Evolutionary conservation across 352 stramenopile genomes (phyloP).

Genomic region (Globisporangium apiculatum): DNA sequence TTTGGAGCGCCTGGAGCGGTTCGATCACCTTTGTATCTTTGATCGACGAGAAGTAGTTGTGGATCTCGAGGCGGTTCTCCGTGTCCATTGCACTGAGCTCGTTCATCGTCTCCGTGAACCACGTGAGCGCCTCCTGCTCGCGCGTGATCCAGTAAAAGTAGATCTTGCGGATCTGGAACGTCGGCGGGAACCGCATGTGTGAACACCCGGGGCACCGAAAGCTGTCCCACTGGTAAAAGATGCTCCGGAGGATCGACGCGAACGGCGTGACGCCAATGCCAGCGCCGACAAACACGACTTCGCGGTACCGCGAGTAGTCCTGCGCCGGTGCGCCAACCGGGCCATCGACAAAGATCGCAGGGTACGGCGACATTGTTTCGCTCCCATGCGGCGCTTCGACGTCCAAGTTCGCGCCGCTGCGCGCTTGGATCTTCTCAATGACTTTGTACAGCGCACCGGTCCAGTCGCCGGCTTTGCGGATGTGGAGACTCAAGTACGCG

Average conservation of each 20-base stretch:
- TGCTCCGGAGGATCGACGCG: slow-evolving; percentile 52
- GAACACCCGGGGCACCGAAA: slow-evolving; percentile 46
- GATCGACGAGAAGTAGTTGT: slow-evolving; percentile 79
- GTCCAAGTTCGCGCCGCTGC: slow-evolving; percentile 6
- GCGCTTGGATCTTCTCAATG: slow-evolving; percentile 29
- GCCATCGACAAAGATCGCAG: slow-evolving; percentile 19
- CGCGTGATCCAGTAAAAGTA: slow-evolving; percentile 85
- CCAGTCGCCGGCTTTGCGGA: slow-evolving; percentile 40
- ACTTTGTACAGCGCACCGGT: slow-evolving; percentile 31
- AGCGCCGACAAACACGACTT: slow-evolving; percentile 22
- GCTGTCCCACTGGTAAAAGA: slow-evolving; percentile 58
- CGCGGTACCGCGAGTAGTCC: slow-evolving; percentile 21
- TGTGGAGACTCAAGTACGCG: slow-evolving; percentile 27
- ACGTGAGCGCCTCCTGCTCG: slow-evolving; percentile 62
- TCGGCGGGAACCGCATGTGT: slow-evolving; percentile 49
- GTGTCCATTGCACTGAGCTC: slow-evolving; percentile 63
- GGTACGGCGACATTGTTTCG: slow-evolving; percentile 15
- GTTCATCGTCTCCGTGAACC: slow-evolving; percentile 83
- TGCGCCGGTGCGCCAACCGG: slow-evolving; percentile 24
- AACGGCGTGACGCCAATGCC: slow-evolving; percentile 41
- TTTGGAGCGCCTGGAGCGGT: slow-evolving; percentile 61
- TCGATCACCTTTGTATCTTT: slow-evolving; percentile 49
- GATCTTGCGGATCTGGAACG: slow-evolving; percentile 69
- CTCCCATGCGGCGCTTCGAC: slow-evolving; percentile 22
- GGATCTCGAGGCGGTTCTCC: slow-evolving; percentile 69